Conservation (phyloP, 306 rosid species). For the Fagus sylvatica region DNA sequence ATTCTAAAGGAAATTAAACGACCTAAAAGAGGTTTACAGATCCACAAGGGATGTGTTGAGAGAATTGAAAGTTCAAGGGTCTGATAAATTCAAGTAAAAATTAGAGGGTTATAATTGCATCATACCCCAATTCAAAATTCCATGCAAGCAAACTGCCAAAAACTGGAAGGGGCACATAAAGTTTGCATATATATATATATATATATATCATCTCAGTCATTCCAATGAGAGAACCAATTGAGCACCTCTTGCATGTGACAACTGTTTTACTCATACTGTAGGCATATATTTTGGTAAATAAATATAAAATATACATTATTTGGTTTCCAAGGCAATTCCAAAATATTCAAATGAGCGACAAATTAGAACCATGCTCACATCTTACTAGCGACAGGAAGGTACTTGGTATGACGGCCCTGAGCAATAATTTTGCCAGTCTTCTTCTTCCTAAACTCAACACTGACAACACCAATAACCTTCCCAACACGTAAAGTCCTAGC, state of each 20-base stretch:
- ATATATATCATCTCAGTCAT: no score
- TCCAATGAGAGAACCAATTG: neutral
- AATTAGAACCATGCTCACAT: slow-evolving; percentile 32
- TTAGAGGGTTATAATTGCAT: no score
- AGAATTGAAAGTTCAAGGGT: no score
- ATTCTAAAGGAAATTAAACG: no score
- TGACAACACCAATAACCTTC: slow-evolving; percentile 56
- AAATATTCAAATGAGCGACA: neutral
- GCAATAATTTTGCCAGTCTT: slow-evolving; percentile 69
- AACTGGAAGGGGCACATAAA: neutral
- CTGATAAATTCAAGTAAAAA: no score
- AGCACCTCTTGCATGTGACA: neutral
- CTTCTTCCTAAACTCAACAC: slow-evolving; percentile 73
- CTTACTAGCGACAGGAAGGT: slow-evolving; percentile 54
- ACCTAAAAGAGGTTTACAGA: no score
- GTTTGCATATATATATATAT: neutral
- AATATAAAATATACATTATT: neutral
- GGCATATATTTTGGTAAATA: neutral
- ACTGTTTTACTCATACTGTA: neutral
- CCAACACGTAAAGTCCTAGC: slow-evolving; percentile 63
- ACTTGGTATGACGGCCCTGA: slow-evolving; percentile 84
- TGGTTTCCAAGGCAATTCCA: neutral
- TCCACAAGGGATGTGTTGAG: no score
- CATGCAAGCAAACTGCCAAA: neutral
- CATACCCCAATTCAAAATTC: neutral